These are phyloP conservation scores for Penicillium sp. DNA, from an alignment of 2,329 filamentous ascomycete genomes.

Conservation along the genomic window DNA sequence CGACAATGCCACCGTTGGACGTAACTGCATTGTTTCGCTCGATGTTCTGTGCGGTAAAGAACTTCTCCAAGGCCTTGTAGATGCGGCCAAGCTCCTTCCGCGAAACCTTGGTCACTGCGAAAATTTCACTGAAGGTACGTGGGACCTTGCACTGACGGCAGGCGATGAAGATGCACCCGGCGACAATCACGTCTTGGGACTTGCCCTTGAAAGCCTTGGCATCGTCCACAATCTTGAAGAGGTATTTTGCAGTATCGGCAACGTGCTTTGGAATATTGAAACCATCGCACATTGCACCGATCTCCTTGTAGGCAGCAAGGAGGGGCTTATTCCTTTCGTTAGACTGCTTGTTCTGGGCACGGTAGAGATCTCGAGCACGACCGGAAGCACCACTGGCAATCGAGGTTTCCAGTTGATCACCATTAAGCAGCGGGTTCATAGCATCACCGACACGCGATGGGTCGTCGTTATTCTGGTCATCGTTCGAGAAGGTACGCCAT, in stretches of 20 bases:
- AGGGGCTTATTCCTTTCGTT: constrained; percentile 86
- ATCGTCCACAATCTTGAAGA: constrained; percentile 94
- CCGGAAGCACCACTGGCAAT: constrained; percentile 81
- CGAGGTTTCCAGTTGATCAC: constrained; percentile 83
- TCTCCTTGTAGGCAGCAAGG: constrained; percentile 83
- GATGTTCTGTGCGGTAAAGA: constrained; percentile 74
- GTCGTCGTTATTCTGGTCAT: constrained; percentile 94
- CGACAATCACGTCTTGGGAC: constrained; percentile 88
- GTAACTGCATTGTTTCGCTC: constrained; percentile 57
- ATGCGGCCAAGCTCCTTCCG: constrained; percentile 98
- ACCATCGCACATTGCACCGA: constrained; percentile 82
- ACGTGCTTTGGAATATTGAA: constrained; percentile 81
- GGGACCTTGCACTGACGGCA: constrained; percentile 87
- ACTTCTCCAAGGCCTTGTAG: constrained; percentile 91
- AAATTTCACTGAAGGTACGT: constrained; percentile 93
- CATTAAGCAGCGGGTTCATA: constrained; percentile 85
- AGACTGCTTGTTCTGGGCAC: constrained; percentile 80
- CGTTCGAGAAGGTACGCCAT: constrained; percentile 97
- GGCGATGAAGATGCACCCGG: constrained; percentile 95
- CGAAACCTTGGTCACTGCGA: constrained; percentile 85
- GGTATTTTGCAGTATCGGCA: constrained; percentile 87
- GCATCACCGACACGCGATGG: constrained; percentile 97
- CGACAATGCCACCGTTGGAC: constrained; percentile 56
- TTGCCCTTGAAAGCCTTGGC: constrained; percentile 95
- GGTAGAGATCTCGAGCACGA: constrained; percentile 74